Base-by-base conservation (phyloP, 2,329 filamentous ascomycete species). In the Zasmidium cellare region DNA sequence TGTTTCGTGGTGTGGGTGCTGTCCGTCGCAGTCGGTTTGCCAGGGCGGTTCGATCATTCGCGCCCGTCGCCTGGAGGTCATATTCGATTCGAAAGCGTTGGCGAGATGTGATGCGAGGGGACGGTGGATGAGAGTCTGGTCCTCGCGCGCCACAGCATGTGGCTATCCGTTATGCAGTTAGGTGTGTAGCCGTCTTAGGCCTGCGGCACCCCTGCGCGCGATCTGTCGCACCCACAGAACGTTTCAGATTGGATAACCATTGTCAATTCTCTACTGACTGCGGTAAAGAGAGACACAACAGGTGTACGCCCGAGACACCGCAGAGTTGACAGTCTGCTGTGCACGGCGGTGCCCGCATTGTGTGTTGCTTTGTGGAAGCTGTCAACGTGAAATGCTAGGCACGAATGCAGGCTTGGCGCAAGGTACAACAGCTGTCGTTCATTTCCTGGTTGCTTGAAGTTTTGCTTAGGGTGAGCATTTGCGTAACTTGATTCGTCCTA, bases 161-260 rank as follows among this genome's bases (percentile, higher is more conserved):
- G 18, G 54, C 31, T 45, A 31, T 47, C 55, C 55, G 49, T 35
- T 24, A 25, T 50, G 49, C 38, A 52, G 49, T 14, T 41, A 44
- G 31, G 55, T 48, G 41, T 20, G 41, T 46, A 57, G 47, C 61
- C 63, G 61, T 46, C 25, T 46, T 50, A 48, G 53, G 46, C 41
- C n/a, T 56, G 44, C 41, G 25, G 38, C 41, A 50, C 49, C 57
- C 59, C 55, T 62, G 63, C 54, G 52, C 51, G 31, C 48, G 55
- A 63, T 65, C 63, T 62, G 57, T 60, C 46, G 61, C 62, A 59
- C 56, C 51, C 61, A 50, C 48, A 52, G 51, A 19, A 51, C 56
- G 61, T 65, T 62, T 65, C 63, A 65, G 56, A 65, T 60, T 62
- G 60, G 58, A 55, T 62, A 57, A 45, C 59, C 61, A 65, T 65